phyloP scores from a whole-genome alignment of 2,329 filamentous ascomycete species.

The Biscogniauxia sp. region DNA sequence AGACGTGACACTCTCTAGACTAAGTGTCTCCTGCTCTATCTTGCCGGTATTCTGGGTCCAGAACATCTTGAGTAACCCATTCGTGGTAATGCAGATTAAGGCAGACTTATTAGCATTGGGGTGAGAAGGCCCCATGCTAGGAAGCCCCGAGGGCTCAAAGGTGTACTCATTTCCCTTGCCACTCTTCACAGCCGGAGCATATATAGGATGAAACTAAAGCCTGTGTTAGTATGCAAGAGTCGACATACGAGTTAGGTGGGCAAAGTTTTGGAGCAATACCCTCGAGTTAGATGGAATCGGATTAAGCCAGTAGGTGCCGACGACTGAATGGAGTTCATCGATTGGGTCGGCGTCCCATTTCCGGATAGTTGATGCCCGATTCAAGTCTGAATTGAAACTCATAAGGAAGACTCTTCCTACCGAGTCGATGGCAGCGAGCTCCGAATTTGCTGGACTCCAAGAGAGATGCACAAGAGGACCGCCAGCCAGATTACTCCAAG shows the following conservation, averaged over 20 bases:
- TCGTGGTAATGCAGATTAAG: conserved; percentile 72
- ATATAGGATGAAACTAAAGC: conserved; percentile 44
- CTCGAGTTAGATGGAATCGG: conserved; percentile 42
- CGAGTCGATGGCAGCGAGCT: conserved; percentile 80
- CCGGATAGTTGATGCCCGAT: conserved; percentile 63
- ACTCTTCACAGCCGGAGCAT: conserved; percentile 63
- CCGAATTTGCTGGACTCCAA: conserved; percentile 73
- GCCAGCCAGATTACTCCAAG: conserved; percentile 60
- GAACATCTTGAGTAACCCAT: conserved; percentile 70
- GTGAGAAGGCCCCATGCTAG: conserved; percentile 70
- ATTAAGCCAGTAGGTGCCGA: conserved; percentile 86
- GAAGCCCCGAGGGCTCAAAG: conserved; percentile 65
- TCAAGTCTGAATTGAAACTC: conserved; percentile 68
- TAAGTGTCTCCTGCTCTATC: conserved; percentile 69
- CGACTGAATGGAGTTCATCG: conserved; percentile 73
- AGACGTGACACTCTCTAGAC: conserved; percentile 70
- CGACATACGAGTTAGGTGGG: not conserved
- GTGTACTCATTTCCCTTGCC: conserved; percentile 56
- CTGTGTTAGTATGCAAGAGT: conserved; percentile 7
- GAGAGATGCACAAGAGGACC: conserved; percentile 74
- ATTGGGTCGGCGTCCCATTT: conserved; percentile 65
- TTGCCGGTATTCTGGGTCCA: conserved; percentile 72
- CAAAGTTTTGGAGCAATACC: conserved; percentile 23
- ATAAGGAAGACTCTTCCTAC: conserved; percentile 75
- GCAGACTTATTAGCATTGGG: conserved; percentile 69